Evolutionary conservation across 2,329 filamentous ascomycete genomes (phyloP).

Genomic region (Ceratocystis huliohia): DNA sequence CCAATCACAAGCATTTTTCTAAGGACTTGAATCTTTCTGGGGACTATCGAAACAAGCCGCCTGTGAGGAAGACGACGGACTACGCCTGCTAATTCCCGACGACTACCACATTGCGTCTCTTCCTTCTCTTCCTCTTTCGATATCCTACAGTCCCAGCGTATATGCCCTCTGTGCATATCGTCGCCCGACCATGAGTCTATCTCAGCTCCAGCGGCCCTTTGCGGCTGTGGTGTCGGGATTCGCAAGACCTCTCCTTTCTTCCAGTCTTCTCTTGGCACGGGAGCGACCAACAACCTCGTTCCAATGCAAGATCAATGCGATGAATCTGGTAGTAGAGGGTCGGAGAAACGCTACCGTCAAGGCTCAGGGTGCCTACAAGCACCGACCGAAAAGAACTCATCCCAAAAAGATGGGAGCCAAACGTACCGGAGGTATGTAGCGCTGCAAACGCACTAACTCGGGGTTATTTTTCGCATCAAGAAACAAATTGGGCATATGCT

Average conservation of each 20-base stretch:
- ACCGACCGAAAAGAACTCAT: constrained; percentile 45
- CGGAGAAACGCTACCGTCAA: constrained; percentile 47
- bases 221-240: constrained; percentile 31
- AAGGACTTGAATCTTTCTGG: constrained; percentile 18
- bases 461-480: no score
- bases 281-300: constrained; percentile 23
- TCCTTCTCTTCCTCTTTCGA: not conserved
- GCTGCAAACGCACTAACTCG: not conserved
- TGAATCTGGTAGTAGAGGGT: constrained; percentile 28
- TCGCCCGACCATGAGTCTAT: constrained; percentile 12
- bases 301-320: constrained; percentile 21
- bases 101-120: not conserved
- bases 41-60: not conserved
- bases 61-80: not conserved
- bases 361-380: constrained; percentile 55
- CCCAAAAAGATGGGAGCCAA: constrained; percentile 87
- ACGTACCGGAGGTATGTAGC: constrained; percentile 64
- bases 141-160: not conserved
- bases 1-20: constrained; percentile 16
- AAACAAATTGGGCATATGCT: not conserved
- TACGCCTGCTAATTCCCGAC: not conserved
- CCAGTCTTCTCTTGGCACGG: constrained; percentile 17
- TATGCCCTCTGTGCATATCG: not conserved
- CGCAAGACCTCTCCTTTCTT: constrained; percentile 21
- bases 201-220: constrained; percentile 36